These are phyloP conservation scores for Claviceps pazoutovae DNA, from an alignment of 2,329 filamentous ascomycete species.

Conservation along the genomic window DNA sequence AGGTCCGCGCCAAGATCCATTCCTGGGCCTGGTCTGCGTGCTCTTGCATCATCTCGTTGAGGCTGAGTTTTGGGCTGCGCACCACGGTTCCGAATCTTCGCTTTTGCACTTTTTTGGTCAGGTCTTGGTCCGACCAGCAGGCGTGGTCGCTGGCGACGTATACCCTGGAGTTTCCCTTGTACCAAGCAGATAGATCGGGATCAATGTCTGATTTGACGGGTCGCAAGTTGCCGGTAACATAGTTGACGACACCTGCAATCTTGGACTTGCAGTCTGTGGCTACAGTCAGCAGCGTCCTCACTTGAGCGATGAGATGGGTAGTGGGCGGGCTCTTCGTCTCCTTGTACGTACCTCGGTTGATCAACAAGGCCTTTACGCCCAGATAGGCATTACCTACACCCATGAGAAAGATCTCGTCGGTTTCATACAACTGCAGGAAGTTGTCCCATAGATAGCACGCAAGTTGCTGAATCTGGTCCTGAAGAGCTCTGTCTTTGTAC, in stretches of 20 bases:
- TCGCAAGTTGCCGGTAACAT: slow-evolving; percentile 63
- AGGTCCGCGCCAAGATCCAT: slow-evolving; percentile 34
- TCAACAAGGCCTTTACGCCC: slow-evolving; percentile 68
- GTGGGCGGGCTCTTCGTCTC: neutral
- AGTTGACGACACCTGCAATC: slow-evolving; percentile 63
- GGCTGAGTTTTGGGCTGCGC: slow-evolving; percentile 31
- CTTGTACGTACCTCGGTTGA: slow-evolving; percentile 48
- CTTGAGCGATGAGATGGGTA: neutral
- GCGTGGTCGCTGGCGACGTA: slow-evolving; percentile 64
- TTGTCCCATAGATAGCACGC: slow-evolving; percentile 93
- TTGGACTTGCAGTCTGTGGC: slow-evolving; percentile 46
- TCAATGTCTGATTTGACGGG: slow-evolving; percentile 70
- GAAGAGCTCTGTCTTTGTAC: slow-evolving; percentile 31
- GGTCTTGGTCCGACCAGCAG: slow-evolving; percentile 55
- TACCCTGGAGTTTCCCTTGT: slow-evolving; percentile 65
- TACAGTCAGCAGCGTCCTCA: neutral
- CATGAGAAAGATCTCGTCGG: slow-evolving; percentile 67
- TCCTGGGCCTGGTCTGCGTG: slow-evolving; percentile 37
- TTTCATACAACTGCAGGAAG: slow-evolving; percentile 67
- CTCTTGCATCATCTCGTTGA: slow-evolving; percentile 42
- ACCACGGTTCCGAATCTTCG: slow-evolving; percentile 46
- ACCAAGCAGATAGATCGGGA: slow-evolving; percentile 63
- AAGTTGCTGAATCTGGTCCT: slow-evolving; percentile 55
- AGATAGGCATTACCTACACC: slow-evolving; percentile 83
- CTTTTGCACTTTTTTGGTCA: slow-evolving; percentile 44